Evolutionary conservation across 2,329 filamentous ascomycete species (phyloP), one percentile per base, ranked within the genome.

Genomic region (Balansia obtecta): DNA sequence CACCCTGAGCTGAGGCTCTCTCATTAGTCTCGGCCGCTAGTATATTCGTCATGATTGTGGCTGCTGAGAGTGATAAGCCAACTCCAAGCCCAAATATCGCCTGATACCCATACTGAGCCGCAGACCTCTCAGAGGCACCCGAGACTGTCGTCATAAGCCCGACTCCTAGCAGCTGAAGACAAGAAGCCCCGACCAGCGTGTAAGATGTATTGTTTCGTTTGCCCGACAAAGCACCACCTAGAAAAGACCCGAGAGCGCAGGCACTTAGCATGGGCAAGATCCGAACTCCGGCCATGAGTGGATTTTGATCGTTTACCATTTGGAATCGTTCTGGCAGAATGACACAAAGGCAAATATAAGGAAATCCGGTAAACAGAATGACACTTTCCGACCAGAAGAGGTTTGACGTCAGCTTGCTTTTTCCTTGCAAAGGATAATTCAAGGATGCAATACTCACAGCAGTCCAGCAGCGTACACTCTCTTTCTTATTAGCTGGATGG

Each of bases 291-390:
- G 79, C 76, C 57, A 71, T 69, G 22, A 82, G 66, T 0, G 75
- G 69, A 33, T 64, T 70, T 46, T 80, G 70, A 6, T 65, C 66
- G 54, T 80, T 75, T 48, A 81, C 72, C 38, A 82, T 74, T 53
- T 83, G 79, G 46, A 81, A 78, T 7, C 77, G 67, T 55, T 83
- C 76, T 0, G 80, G 79, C 4, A 83, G 70, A 33, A 74, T 71
- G 50, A 82, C 73, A 12, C 77, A 72, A n/a, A 80, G 68, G 4
- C 75, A 67, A 20, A 83, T 73, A 53, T 80, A 82, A 0, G 74
- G 68, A 48, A 77, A 79, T 2, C 79, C 79, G 0, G 74, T 74
- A 16, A 82, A 66, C 15, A 82, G 63, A 2, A 77, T 80, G 27
- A 75, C 71, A 15, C 76, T 79, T 4, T 27, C 49, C 18, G 8